A percentile compares a stretch with the other conserved stretches of the same genome.
These are phyloP conservation scores for Jasminum sambac DNA, from an alignment of 257 asterid genomes.

Conservation along the genomic window DNA sequence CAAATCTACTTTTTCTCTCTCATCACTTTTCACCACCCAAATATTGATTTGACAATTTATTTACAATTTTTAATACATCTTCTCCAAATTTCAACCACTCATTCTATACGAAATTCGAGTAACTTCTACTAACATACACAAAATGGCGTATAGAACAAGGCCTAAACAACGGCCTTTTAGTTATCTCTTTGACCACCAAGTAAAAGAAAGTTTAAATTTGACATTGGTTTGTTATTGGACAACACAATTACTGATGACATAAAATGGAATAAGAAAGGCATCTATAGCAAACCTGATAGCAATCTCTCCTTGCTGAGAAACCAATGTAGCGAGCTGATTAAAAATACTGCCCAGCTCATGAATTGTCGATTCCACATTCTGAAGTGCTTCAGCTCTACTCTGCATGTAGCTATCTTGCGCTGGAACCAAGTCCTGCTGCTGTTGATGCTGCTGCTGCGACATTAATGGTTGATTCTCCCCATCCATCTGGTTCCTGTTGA, in stretches of 20 bases:
- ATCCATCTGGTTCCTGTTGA: slow-evolving; percentile 60
- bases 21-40: too few species aligned
- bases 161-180: not conserved
- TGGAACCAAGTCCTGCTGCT: slow-evolving; percentile 84
- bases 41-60: too few species aligned
- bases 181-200: not conserved
- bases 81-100: too few species aligned
- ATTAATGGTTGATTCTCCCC: slow-evolving; percentile 80
- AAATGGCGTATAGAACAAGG: too few species aligned
- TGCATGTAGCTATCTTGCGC: slow-evolving; percentile 90
- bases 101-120: too few species aligned
- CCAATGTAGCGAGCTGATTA: slow-evolving; percentile 89
- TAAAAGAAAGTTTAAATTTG: not conserved
- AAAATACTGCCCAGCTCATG: slow-evolving; percentile 86
- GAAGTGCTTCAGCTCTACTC: slow-evolving; percentile 96
- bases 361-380: slow-evolving; percentile 86
- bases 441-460: slow-evolving; percentile 79
- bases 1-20: too few species aligned
- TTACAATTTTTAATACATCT: too few species aligned
- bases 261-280: not conserved
- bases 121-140: too few species aligned
- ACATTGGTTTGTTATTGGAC: not conserved
- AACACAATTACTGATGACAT: not conserved
- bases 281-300: slow-evolving; percentile 67
- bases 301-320: slow-evolving; percentile 93